Conservation (phyloP, 768 basidiomycete species). For the Filobasidium wieringae region DNA sequence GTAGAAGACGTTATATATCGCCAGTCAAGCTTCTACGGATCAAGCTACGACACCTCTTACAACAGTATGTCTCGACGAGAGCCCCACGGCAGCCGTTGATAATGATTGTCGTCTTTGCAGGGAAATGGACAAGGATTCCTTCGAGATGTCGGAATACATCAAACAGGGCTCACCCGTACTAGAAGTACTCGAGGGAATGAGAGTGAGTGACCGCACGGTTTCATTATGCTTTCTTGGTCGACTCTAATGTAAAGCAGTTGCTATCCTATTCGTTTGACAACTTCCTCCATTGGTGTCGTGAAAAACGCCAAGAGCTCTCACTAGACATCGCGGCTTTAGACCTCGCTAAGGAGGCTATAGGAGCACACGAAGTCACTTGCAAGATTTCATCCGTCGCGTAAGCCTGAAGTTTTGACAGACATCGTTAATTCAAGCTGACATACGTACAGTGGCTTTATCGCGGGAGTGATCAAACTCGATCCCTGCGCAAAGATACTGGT, state of each 20-base stretch:
- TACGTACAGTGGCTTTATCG: background rate
- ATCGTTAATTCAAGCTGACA: background rate
- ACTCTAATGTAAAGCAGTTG: background rate
- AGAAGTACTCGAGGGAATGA: background rate
- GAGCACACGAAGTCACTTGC: background rate
- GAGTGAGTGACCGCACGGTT: background rate
- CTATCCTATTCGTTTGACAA: background rate
- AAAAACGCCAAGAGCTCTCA: background rate
- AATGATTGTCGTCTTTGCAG: background rate
- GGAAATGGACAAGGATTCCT: background rate
- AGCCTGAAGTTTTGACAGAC: background rate
- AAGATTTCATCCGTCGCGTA: background rate
- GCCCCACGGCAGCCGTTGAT: background rate
- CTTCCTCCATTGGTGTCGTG: background rate
- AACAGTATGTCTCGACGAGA: background rate
- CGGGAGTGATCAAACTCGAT: background rate
- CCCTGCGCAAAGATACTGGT: background rate
- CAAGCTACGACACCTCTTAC: background rate
- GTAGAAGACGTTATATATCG: background rate
- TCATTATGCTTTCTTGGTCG: background rate
- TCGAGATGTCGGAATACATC: background rate
- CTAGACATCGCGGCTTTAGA: background rate
- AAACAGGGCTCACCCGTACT: background rate
- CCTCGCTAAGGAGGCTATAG: no score
- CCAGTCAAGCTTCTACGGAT: background rate